These are phyloP conservation scores for Arachis hypogaea DNA, from an alignment of 306 rosid genomes.

Conservation along the genomic window DNA sequence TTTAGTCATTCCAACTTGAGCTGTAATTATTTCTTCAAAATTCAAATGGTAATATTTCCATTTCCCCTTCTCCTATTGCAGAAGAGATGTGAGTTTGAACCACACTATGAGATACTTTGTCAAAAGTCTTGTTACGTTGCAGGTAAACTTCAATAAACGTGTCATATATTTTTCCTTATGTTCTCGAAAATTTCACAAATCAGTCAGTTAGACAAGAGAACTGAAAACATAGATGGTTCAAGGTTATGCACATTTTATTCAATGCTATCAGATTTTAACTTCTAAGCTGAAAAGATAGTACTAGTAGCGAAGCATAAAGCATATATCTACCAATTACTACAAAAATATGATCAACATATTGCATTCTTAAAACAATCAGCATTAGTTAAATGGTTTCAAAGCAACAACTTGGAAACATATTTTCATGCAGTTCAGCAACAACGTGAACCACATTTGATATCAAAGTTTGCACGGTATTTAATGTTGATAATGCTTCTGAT, in stretches of 20 bases:
- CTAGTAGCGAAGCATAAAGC: neutral
- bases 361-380: neutral
- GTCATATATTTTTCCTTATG: neutral
- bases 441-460: no score
- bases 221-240: no score
- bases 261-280: neutral
- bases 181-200: neutral
- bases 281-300: neutral
- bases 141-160: constrained; percentile 53
- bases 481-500: no score
- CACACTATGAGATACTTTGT: constrained; percentile 67
- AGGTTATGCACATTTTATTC: neutral
- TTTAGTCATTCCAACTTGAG: constrained; percentile 23
- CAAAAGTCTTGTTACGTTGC: constrained; percentile 67
- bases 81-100: constrained; percentile 70
- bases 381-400: neutral
- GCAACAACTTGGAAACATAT: neutral
- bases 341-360: constrained; percentile 3
- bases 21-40: constrained; percentile 24
- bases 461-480: no score
- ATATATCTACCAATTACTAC: neutral
- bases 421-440: no score
- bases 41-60: neutral
- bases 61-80: constrained; percentile 35
- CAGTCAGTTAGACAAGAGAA: neutral